Conservation (phyloP, 2,329 filamentous ascomycete genomes). For the Aureobasidium sp. region DNA sequence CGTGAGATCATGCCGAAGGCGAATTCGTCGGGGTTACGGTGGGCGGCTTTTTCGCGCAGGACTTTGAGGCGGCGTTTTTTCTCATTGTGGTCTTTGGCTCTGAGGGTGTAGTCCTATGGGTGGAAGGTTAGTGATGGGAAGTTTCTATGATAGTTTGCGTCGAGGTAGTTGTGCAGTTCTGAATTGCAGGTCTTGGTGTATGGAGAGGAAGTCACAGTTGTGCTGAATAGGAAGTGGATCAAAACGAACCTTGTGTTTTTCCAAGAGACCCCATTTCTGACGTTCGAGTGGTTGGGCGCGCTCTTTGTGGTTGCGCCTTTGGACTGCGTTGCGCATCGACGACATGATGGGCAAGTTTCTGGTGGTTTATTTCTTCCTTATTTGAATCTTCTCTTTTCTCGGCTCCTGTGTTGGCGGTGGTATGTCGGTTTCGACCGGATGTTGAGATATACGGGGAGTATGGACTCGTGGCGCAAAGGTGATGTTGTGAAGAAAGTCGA, state of each 20-base stretch:
- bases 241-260: conserved; percentile 76
- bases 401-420: too few relatives aligned
- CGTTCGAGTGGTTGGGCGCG: conserved; percentile 79
- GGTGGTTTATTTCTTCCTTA: not conserved
- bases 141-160: too few relatives aligned
- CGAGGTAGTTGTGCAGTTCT: too few relatives aligned
- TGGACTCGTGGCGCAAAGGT: too few relatives aligned
- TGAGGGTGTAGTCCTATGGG: conserved; percentile 52
- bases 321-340: conserved; percentile 54
- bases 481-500: not conserved
- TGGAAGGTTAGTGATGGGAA: too few relatives aligned
- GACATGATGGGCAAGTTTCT: conserved; percentile 35
- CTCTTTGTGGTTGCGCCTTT: conserved; percentile 81
- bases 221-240: too few relatives aligned
- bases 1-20: conserved; percentile 55
- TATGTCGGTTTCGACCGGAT: not conserved
- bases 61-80: conserved; percentile 53
- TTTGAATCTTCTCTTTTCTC: not conserved
- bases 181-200: too few relatives aligned
- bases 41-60: conserved; percentile 49
- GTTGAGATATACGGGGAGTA: too few relatives aligned
- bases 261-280: conserved; percentile 78
- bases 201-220: not conserved
- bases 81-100: conserved; percentile 54
- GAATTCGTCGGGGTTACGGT: conserved; percentile 59